A percentile compares a stretch with the other conserved stretches of the same genome.
phyloP scores from a whole-genome alignment of 2,329 filamentous ascomycete genomes.

The Lasiodiplodia theobromae region DNA sequence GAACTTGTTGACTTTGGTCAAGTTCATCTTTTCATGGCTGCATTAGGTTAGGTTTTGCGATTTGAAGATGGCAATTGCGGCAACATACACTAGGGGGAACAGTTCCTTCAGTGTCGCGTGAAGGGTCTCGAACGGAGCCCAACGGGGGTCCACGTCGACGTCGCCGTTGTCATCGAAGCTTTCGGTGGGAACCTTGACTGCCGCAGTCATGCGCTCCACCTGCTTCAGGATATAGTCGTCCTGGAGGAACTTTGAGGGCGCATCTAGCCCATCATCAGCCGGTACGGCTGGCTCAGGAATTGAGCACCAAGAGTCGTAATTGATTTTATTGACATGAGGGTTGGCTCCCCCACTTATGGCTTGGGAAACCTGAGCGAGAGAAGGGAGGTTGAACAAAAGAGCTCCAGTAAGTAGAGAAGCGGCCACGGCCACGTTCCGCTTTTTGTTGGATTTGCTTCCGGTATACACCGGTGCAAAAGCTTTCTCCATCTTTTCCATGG shows the following conservation, averaged over 20 bases:
- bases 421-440: constrained; percentile 9
- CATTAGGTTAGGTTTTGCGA: neutral
- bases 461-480: neutral
- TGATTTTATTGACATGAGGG: constrained; percentile 3
- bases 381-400: constrained; percentile 26
- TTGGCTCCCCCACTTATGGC: constrained; percentile 23
- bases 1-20: constrained; percentile 66
- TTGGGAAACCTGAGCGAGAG: constrained; percentile 9
- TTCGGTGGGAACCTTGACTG: constrained; percentile 63
- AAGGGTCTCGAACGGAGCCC: constrained; percentile 65
- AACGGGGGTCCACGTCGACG: constrained; percentile 64
- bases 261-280: constrained; percentile 24
- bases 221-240: constrained; percentile 27
- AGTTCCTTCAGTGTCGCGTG: constrained; percentile 57
- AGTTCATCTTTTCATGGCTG: constrained; percentile 52
- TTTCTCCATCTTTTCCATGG: constrained; percentile 23
- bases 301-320: constrained; percentile 28
- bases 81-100: constrained; percentile 56
- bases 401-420: constrained; percentile 18
- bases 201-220: constrained; percentile 50
- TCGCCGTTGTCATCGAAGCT: constrained; percentile 63
- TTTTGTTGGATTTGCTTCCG: constrained; percentile 1
- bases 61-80: neutral
- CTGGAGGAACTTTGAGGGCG: constrained; percentile 21
- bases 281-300: neutral